These are phyloP conservation scores for Coemansia biformis DNA, from an alignment of 192 early-diverging fungal species.

Conservation along the genomic window DNA sequence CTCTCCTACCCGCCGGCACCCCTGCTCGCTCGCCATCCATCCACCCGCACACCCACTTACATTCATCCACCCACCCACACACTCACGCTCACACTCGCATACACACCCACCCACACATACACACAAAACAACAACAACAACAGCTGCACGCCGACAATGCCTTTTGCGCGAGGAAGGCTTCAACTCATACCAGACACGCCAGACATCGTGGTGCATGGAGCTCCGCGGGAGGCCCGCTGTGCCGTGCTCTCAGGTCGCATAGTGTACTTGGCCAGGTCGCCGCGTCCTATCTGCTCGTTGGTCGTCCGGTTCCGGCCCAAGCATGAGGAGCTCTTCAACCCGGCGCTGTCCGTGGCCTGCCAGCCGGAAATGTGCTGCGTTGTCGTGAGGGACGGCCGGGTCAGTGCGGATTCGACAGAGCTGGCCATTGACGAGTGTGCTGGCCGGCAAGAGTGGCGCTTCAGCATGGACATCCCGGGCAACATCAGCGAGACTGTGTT, in stretches of 20 bases:
- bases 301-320: conserved; percentile 32
- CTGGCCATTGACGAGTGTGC: conserved; percentile 3
- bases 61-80: too few species aligned
- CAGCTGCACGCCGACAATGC: conserved; percentile 4
- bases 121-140: too few species aligned
- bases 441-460: conserved; percentile 36
- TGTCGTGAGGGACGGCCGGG: conserved; percentile 27
- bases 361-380: conserved; percentile 23
- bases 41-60: too few species aligned
- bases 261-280: conserved; percentile 12
- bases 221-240: conserved; percentile 31
- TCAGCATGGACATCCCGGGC: conserved; percentile 38
- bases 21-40: too few species aligned
- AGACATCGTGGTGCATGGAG: conserved; percentile 32
- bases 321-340: conserved; percentile 37
- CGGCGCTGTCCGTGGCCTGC: conserved; percentile 29
- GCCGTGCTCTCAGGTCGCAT: conserved; percentile 30
- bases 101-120: too few species aligned
- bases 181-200: conserved; percentile 31
- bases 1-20: too few species aligned
- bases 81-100: too few species aligned
- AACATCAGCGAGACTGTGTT: conserved; percentile 36
- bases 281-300: conserved; percentile 27
- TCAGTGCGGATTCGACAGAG: conserved; percentile 8
- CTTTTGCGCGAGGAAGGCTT: conserved; percentile 31